phyloP scores from a whole-genome alignment of 805 yeast species.

The Pichia scutulata region DNA sequence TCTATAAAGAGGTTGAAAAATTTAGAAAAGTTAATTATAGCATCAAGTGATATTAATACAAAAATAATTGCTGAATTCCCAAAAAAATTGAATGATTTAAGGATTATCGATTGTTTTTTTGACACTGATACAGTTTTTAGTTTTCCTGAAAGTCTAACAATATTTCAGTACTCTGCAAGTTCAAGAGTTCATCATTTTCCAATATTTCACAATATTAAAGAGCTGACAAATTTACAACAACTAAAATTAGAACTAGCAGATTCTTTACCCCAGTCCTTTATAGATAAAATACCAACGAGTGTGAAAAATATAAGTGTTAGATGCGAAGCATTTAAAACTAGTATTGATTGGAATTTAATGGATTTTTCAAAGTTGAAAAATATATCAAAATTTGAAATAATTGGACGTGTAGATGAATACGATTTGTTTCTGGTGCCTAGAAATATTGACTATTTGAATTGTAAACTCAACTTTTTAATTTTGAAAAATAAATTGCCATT shows the following conservation, averaged over 20 bases:
- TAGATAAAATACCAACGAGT: background rate
- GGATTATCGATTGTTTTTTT: slow-evolving; percentile 1
- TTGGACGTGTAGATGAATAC: slow-evolving; percentile 1
- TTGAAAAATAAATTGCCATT: slow-evolving; percentile 2
- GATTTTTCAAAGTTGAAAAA: background rate
- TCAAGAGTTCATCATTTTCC: slow-evolving; percentile 1
- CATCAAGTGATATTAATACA: slow-evolving; percentile 2
- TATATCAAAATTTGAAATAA: background rate
- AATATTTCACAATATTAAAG: background rate
- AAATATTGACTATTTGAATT: background rate
- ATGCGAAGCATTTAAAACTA: background rate
- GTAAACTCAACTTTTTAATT: background rate
- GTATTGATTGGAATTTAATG: slow-evolving; percentile 2
- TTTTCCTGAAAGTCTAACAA: background rate
- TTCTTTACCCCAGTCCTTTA: background rate
- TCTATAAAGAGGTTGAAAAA: background rate
- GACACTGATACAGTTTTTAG: background rate
- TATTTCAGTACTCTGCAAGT: slow-evolving; percentile 1
- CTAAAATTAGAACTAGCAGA: background rate
- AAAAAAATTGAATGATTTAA: background rate
- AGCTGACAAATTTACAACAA: background rate
- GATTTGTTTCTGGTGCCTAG: slow-evolving; percentile 1
- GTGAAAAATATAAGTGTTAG: background rate
- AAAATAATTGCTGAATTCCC: background rate
- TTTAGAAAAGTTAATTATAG: background rate